phyloP scores from a whole-genome alignment of 2,329 filamentous ascomycete species.

The Pseudocercospora fuligena region DNA sequence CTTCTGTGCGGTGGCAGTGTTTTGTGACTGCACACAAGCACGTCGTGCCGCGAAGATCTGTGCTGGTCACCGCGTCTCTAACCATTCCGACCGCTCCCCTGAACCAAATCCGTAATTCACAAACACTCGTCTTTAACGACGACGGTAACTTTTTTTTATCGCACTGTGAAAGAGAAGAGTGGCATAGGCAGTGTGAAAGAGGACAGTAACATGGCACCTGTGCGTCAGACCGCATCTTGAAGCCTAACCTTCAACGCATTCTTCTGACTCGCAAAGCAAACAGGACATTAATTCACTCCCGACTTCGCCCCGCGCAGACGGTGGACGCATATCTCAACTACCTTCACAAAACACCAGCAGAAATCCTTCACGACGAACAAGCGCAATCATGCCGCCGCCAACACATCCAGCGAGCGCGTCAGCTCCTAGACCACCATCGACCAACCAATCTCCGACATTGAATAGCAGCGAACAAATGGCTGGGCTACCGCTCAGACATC shows the following conservation, averaged over 20 bases:
- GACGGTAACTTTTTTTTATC: background rate
- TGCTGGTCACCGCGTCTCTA: background rate
- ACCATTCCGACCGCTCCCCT: background rate
- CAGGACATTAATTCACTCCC: constrained; percentile 51
- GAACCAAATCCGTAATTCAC: background rate
- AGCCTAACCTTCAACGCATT: background rate
- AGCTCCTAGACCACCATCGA: constrained; percentile 14
- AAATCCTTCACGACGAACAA: constrained; percentile 29
- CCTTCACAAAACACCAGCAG: constrained; percentile 23
- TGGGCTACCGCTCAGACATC: constrained; percentile 73
- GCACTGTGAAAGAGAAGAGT: background rate
- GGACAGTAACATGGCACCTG: background rate
- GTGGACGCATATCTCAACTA: constrained; percentile 36
- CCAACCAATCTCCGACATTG: constrained; percentile 29
- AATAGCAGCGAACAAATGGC: constrained; percentile 28
- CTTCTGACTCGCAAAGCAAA: constrained; percentile 7
- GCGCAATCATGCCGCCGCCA: constrained; percentile 34
- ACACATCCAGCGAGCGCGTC: constrained; percentile 32
- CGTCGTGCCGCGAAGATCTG: background rate
- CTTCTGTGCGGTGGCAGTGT: constrained; percentile 8
- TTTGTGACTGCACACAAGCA: background rate
- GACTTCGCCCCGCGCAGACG: constrained; percentile 41
- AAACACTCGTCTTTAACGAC: background rate
- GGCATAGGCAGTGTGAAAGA: background rate
- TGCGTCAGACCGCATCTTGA: background rate